Evolutionary conservation across 208 protist genomes (phyloP).

Genomic region (Crithidia brevicula): DNA sequence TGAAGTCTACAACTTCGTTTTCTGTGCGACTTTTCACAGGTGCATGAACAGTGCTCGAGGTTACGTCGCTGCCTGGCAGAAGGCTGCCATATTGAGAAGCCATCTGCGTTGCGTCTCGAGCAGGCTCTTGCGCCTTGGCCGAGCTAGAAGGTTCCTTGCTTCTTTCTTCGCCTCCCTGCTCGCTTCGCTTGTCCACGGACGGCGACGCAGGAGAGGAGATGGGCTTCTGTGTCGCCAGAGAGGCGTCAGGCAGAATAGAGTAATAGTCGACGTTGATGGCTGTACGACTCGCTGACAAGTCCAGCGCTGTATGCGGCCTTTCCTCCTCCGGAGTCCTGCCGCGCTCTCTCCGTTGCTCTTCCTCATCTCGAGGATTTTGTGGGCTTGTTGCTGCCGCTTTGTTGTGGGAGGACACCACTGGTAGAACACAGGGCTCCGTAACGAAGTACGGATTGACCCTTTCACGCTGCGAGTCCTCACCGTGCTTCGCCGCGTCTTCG

Average conservation of each 20-base stretch:
- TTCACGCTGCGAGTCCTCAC: background rate
- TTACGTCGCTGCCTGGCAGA: background rate
- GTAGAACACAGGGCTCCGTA: background rate
- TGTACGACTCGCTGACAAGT: constrained; percentile 6
- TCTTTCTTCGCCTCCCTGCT: background rate
- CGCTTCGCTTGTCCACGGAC: background rate
- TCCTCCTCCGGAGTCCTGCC: no score
- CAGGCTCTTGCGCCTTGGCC: background rate
- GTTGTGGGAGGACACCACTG: background rate
- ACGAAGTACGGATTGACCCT: background rate
- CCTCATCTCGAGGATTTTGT: no score
- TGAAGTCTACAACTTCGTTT: background rate
- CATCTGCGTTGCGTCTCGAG: background rate
- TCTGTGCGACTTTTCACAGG: background rate
- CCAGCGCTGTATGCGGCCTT: background rate
- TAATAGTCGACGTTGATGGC: constrained; percentile 1
- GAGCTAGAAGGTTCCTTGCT: background rate
- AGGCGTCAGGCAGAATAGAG: constrained; percentile 19
- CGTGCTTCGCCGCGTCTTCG: no score
- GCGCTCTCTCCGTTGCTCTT: no score
- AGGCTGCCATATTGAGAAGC: constrained; percentile 9
- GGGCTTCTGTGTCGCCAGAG: constrained; percentile 17
- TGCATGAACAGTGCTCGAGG: background rate
- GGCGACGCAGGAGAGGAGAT: background rate
- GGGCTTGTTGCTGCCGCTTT: background rate